Base-by-base conservation (phyloP, 768 basidiomycete genomes). In the Saitozyma podzolica region DNA sequence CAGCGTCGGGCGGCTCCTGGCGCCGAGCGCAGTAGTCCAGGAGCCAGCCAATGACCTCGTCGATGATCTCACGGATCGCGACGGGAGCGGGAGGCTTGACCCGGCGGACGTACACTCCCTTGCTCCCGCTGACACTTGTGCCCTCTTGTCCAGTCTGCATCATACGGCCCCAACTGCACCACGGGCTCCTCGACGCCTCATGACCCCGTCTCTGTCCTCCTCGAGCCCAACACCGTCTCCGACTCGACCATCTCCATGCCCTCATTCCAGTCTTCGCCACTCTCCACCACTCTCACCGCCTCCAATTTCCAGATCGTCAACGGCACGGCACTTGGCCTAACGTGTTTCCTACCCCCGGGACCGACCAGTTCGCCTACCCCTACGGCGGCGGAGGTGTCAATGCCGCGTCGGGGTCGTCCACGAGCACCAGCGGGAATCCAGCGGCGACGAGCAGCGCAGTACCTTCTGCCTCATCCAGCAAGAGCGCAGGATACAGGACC, bases 151-250 rank as follows among this genome's bases (percentile, higher is more conserved):
- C 57, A 70, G 71, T 63, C 68, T 37, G 73, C 73, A 9, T 40
- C 40, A 6, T 74, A 70, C 53, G 70, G 63, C 0, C 59, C 60
- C 8, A 77, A 74, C 59, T 74, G 75, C 63, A 77, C 75, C 1
- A 54, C 51, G 4, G 59, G 53, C 6, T 29, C 17, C 9, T 14
- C 54, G 29, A 77, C 70, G 7, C 75, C 75, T 8, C 54, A 70
- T 42, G 54, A 63, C 11, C 71, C 75, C 8, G 53, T 58, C 0
- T 43, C 70, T 0, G 57, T 74, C 20, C 37, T 74, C 0, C 20
- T 66, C 10, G 75, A 77, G 29, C 52, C 54, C 8, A 42, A 49
- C 9, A 56, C 55, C 13, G 54, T 59, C 3, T 54, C 59, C 37
- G 71, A 77, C 59, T n/a, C 74, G n/a, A 69, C 61, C 17, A 41